Evolutionary conservation across 1,284 basidiomycete species (phyloP), one percentile per base, ranked within the genome.

Genomic region (Fomitopsis palustris): DNA sequence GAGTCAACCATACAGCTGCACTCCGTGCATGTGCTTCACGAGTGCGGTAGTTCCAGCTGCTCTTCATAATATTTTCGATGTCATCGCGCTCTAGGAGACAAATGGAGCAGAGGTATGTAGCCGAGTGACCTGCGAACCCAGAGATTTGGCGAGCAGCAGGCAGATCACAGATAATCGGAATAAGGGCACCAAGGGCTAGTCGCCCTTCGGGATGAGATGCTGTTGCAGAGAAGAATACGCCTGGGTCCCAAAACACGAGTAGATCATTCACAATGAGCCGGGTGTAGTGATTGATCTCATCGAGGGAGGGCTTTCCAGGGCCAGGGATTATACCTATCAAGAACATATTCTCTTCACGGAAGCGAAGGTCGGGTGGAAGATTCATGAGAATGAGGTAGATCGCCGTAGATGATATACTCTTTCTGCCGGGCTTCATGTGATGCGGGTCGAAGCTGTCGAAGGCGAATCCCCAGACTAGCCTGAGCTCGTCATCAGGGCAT

Each of bases 271-370:
- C 70, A 12, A 80, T 57, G 0, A 71, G 75, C 4, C 45, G 41
- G 0, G 79, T 58, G 53, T 69, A 71, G 41, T 72, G 68, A 55
- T 78, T 78, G 29, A 77, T 63, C 41, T 72, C 61, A 4, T 69
- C 68, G 0, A 68, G 49, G 16, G 65, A 65, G 0, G 77, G 75
- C 53, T 77, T 70, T 16, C 66, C 75, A 10, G 77, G 77, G 17
- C 66, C 75, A 9, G 77, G 77, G 17, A 77, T 69, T 35, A 74
- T 63, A 0, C 71, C 70, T 12, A 64, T 65, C 6, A 72, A 47
- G 55, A 63, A 72, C 23, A 73, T 56, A 56, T 74, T 73, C 58
- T 67, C 64, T 4, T 59, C 53, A 2, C 54, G 60, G 43, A 67
- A 71, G 14, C 72, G 66, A 0, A 72, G 31, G n/a, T 69, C 49